Conservation (phyloP, 2,329 filamentous ascomycete species). For the Didymella exigua region DNA sequence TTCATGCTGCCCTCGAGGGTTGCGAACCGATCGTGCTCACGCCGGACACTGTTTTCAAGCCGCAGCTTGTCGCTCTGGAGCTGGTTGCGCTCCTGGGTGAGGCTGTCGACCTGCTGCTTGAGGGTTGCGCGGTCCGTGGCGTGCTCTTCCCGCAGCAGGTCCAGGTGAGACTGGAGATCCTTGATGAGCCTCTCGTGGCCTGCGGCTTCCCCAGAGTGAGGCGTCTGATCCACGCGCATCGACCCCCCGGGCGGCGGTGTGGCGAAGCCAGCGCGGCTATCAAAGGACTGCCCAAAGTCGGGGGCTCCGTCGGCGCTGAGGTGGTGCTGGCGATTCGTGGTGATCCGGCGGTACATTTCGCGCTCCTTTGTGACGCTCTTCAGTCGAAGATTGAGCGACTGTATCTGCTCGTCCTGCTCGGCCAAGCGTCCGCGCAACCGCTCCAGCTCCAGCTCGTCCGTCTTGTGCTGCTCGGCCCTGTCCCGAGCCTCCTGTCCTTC, state of each 20-base stretch:
- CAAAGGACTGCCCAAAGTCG: slow-evolving; percentile 33
- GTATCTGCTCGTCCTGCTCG: slow-evolving; percentile 83
- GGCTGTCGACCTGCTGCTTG: slow-evolving; percentile 80
- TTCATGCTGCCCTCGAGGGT: slow-evolving; percentile 88
- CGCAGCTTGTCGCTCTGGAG: slow-evolving; percentile 83
- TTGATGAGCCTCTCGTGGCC: slow-evolving; percentile 80
- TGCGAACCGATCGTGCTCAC: slow-evolving; percentile 82
- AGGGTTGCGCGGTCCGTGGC: slow-evolving; percentile 79
- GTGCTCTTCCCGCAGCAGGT: slow-evolving; percentile 86
- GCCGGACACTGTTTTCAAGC: slow-evolving; percentile 77
- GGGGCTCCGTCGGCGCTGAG: slow-evolving; percentile 53
- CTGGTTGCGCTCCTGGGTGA: slow-evolving; percentile 80
- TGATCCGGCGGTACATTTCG: slow-evolving; percentile 95
- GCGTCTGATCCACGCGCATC: slow-evolving; percentile 48
- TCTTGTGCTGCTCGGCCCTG: slow-evolving; percentile 60
- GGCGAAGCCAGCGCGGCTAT: slow-evolving; percentile 36
- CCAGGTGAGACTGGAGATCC: slow-evolving; percentile 87
- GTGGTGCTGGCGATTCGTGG: slow-evolving; percentile 73
- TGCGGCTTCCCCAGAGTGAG: slow-evolving; percentile 63
- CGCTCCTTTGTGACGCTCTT: slow-evolving; percentile 95
- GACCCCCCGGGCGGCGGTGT: slow-evolving; percentile 51
- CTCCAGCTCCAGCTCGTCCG: slow-evolving; percentile 72
- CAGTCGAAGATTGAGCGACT: slow-evolving; percentile 79
- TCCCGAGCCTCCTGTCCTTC: slow-evolving; percentile 84
- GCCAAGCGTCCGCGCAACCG: slow-evolving; percentile 73